Conservation (phyloP, 305 asterid species). For the Euphrasia arctica region DNA sequence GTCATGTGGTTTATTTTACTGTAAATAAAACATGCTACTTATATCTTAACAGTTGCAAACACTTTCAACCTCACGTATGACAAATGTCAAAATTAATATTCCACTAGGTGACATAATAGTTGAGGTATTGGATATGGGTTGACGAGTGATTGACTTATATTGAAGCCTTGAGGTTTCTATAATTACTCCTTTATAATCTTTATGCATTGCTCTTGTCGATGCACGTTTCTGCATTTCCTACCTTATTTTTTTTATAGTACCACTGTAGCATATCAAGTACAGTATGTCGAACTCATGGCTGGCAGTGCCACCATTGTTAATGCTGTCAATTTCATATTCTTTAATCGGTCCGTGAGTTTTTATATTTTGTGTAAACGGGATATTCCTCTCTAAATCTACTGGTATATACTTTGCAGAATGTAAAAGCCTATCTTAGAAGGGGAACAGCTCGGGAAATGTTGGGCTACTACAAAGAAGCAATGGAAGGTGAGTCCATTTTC, state of each 20-base stretch:
- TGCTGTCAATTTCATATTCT: neutral
- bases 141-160: neutral
- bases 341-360: neutral
- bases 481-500: constrained; percentile 56
- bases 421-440: constrained; percentile 86
- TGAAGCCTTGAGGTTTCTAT: constrained; percentile 3
- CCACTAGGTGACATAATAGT: neutral
- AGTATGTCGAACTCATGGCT: constrained; percentile 13
- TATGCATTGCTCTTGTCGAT: neutral
- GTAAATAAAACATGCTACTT: neutral
- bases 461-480: constrained; percentile 75
- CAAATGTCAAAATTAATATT: neutral
- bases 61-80: neutral
- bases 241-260: constrained; percentile 3
- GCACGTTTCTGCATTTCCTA: constrained; percentile 8
- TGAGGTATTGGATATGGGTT: neutral
- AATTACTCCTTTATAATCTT: neutral
- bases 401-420: constrained; percentile 53
- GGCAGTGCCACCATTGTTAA: constrained; percentile 13
- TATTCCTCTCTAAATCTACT: constrained; percentile 4
- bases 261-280: constrained; percentile 13
- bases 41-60: neutral
- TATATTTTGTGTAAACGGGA: neutral
- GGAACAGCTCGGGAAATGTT: constrained; percentile 95
- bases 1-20: neutral